phyloP scores from a whole-genome alignment of 768 basidiomycete species.

The Favolaschia claudopus region DNA sequence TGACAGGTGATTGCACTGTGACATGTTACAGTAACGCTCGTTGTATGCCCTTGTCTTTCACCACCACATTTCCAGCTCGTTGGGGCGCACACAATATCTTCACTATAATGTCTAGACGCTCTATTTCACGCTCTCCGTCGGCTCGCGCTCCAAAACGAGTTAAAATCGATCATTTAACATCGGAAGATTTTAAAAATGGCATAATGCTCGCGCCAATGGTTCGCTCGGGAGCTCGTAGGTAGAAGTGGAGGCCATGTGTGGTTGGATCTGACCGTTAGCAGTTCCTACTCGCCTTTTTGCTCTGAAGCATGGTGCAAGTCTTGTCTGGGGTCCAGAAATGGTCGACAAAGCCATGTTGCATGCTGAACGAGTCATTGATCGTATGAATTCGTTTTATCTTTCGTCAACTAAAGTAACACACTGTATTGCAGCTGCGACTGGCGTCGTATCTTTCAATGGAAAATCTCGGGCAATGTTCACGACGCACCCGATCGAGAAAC shows the following conservation, averaged over 20 bases:
- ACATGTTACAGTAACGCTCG: no score
- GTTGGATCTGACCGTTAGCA: slow-evolving; percentile 40
- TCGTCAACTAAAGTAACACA: background rate
- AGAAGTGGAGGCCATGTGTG: slow-evolving; percentile 7
- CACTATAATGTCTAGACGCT: slow-evolving; percentile 61
- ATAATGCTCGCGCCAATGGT: slow-evolving; percentile 99
- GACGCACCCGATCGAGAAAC: slow-evolving; percentile 93
- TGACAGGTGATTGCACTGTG: no score
- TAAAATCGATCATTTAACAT: slow-evolving; percentile 64
- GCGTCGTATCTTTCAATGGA: slow-evolving; percentile 88
- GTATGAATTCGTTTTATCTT: slow-evolving; percentile 56
- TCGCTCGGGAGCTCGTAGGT: slow-evolving; percentile 86
- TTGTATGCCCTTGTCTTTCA: no score
- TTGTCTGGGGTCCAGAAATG: slow-evolving; percentile 97
- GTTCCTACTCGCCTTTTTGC: slow-evolving; percentile 88
- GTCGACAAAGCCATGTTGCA: slow-evolving; percentile 97
- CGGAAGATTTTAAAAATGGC: slow-evolving; percentile 85
- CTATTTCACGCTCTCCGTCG: slow-evolving; percentile 55
- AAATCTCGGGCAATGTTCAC: slow-evolving; percentile 87
- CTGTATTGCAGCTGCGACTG: slow-evolving; percentile 70
- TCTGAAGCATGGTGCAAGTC: slow-evolving; percentile 89
- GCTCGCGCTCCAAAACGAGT: slow-evolving; percentile 61
- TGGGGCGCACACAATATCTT: no score
- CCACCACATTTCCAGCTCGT: no score
- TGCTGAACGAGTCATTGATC: slow-evolving; percentile 82